A percentile compares a stretch with the other conserved stretches of the same genome.
Conservation (phyloP, 805 yeast genomes). For the Grigorovia humatica region DNA sequence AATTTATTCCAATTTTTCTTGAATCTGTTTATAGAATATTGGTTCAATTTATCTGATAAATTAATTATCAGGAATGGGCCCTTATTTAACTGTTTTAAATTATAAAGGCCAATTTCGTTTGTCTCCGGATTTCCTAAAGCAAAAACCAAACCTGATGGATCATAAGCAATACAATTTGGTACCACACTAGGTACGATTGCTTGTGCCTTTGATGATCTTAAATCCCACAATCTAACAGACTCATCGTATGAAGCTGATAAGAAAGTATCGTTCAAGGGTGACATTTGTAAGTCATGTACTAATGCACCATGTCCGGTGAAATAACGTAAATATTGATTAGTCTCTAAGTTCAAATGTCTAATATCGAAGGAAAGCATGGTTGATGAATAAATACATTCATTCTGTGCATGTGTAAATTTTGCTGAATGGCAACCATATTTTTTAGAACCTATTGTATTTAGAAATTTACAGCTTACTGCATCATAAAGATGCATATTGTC, state of each 20-base stretch:
- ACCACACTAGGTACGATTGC: constrained; percentile 49
- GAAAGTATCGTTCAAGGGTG: constrained; percentile 57
- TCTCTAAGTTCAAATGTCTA: constrained; percentile 64
- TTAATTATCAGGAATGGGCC: constrained; percentile 43
- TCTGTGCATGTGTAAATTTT: constrained; percentile 63
- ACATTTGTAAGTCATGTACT: constrained; percentile 63
- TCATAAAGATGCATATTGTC: constrained; percentile 81
- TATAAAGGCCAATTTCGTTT: constrained; percentile 48
- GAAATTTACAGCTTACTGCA: constrained; percentile 53
- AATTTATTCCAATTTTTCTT: constrained; percentile 46
- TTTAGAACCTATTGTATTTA: constrained; percentile 65
- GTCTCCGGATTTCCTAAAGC: constrained; percentile 47
- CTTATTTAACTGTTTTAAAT: constrained; percentile 44
- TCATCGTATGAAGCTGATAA: constrained; percentile 64
- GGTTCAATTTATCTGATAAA: constrained; percentile 20
- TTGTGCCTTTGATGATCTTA: constrained; percentile 53
- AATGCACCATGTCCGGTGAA: constrained; percentile 78
- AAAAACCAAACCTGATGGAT: constrained; percentile 76
- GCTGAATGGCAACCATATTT: constrained; percentile 91
- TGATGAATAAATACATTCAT: constrained; percentile 71
- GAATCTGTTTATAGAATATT: not conserved
- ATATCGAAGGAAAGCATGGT: constrained; percentile 70
- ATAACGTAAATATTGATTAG: constrained; percentile 72
- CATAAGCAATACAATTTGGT: constrained; percentile 56
- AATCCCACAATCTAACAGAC: constrained; percentile 82